Percentiles rank a stretch among this genome's conserved stretches.
These are phyloP conservation scores for Pseudocercospora vitis DNA, from an alignment of 2,329 filamentous ascomycete genomes.

Conservation along the genomic window DNA sequence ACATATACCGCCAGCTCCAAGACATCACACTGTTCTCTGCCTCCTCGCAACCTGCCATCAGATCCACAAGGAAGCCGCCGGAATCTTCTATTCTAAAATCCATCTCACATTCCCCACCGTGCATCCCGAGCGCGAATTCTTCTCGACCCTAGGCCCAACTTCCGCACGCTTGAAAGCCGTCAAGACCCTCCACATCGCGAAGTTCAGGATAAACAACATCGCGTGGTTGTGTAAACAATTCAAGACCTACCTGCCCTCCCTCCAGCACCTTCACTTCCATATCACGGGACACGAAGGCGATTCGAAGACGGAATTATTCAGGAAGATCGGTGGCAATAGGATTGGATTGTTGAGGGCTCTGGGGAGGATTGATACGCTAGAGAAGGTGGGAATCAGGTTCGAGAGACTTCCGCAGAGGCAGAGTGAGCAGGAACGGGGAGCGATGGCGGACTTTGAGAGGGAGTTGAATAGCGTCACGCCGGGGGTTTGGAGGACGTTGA, in stretches of 20 bases:
- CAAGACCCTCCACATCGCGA: background rate
- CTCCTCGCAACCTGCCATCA: too few species aligned
- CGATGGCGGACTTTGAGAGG: too few species aligned
- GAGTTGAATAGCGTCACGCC: too few species aligned
- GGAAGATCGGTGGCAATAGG: background rate
- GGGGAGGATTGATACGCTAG: background rate
- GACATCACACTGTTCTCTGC: too few species aligned
- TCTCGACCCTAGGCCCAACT: background rate
- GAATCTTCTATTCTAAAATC: slow-evolving; percentile 3
- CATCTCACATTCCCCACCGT: background rate
- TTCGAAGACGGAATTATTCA: background rate
- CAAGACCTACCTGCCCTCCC: background rate
- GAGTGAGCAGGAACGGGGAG: too few species aligned
- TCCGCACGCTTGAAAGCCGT: background rate
- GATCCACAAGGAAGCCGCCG: background rate
- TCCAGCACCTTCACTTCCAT: too few species aligned
- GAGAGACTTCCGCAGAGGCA: too few species aligned
- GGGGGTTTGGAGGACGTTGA: too few species aligned
- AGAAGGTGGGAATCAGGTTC: too few species aligned
- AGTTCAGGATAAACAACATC: background rate
- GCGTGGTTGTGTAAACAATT: background rate
- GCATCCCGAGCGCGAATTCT: background rate
- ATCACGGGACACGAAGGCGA: too few species aligned
- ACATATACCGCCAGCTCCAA: background rate
- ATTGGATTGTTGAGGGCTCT: background rate